phyloP scores from a whole-genome alignment of 768 basidiomycete genomes.

The Mycena vitilis region DNA sequence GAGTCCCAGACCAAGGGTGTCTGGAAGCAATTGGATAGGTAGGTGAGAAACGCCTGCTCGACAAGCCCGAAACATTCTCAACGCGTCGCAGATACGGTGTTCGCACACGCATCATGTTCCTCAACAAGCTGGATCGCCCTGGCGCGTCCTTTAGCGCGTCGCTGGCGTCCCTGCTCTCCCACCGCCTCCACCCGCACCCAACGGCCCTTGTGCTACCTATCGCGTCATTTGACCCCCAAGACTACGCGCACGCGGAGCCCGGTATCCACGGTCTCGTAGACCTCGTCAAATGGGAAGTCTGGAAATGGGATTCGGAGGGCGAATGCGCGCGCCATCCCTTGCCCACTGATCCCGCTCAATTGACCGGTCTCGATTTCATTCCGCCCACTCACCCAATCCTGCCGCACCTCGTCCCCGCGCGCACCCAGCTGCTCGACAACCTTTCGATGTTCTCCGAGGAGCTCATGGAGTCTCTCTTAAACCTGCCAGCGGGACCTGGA shows the following conservation, averaged over 20 bases:
- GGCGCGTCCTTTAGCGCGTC: conserved; percentile 85
- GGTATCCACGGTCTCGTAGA: conserved; percentile 89
- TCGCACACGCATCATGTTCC: conserved; percentile 78
- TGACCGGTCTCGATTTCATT: conserved; percentile 58
- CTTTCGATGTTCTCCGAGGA: conserved; percentile 85
- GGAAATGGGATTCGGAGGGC: conserved; percentile 76
- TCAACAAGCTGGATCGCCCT: conserved; percentile 90
- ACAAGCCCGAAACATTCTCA: conserved; percentile 16
- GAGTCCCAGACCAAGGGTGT: conserved; percentile 92
- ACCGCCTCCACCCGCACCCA: conserved; percentile 82
- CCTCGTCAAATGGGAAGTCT: conserved; percentile 85
- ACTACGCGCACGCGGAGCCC: conserved; percentile 81
- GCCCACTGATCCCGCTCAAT: conserved; percentile 60
- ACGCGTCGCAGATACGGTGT: conserved; percentile 75
- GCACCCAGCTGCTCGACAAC: conserved; percentile 78
- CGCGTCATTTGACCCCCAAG: conserved; percentile 75
- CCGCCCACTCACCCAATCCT: conserved; percentile 74
- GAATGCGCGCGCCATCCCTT: conserved; percentile 57
- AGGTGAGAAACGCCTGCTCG: conserved; percentile 45
- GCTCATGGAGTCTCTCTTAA: conserved; percentile 79
- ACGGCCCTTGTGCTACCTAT: conserved; percentile 78
- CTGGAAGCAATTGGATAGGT: conserved; percentile 90
- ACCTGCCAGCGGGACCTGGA: conserved; percentile 64
- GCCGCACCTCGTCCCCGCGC: conserved; percentile 72
- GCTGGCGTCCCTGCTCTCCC: conserved; percentile 75